Base-by-base conservation (phyloP, 805 yeast species). In the Myxozyma kluyveri region DNA sequence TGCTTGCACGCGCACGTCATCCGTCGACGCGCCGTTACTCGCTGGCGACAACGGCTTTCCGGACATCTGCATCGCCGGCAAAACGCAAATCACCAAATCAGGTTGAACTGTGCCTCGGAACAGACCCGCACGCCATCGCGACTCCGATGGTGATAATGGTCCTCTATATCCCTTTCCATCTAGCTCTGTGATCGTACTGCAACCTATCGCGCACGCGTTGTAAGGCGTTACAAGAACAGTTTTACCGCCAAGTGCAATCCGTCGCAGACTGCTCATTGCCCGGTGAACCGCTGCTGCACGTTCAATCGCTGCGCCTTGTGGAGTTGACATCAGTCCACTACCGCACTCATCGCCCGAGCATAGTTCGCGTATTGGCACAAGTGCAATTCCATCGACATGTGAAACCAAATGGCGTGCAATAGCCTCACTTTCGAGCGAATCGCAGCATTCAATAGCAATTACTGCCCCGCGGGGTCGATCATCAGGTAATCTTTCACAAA, bases 381-480 rank as follows among this genome's bases (percentile, higher is more conserved):
- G n/a, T n/a, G n/a, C n/a, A n/a, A n/a, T n/a, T n/a, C n/a, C n/a
- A n/a, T n/a, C n/a, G n/a, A n/a, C n/a, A n/a, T n/a, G n/a, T n/a
- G n/a, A n/a, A n/a, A n/a, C n/a, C n/a, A n/a, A n/a, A n/a, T n/a
- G n/a, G n/a, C n/a, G n/a, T n/a, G n/a, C n/a, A n/a, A n/a, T n/a
- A n/a, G n/a, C n/a, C n/a, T n/a, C n/a, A n/a, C n/a, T n/a, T n/a
- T n/a, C n/a, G n/a, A n/a, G n/a, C n/a, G n/a, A n/a, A n/a, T 48
- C 39, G 26, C 33, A 19, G 14, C 56, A 50, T 18, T 54, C 59
- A 18, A 54, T 24, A 10, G 59, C 50, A 38, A 54, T 47, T 6
- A 54, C 48, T 22, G 56, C 56, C 17, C 59, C 59, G 17, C 59
- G 59, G 14, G 43, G 46, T 4, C 26, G 42, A 12, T 42, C 42